phyloP scores from a whole-genome alignment of 768 basidiomycete genomes.

The Arthromyces matolae region DNA sequence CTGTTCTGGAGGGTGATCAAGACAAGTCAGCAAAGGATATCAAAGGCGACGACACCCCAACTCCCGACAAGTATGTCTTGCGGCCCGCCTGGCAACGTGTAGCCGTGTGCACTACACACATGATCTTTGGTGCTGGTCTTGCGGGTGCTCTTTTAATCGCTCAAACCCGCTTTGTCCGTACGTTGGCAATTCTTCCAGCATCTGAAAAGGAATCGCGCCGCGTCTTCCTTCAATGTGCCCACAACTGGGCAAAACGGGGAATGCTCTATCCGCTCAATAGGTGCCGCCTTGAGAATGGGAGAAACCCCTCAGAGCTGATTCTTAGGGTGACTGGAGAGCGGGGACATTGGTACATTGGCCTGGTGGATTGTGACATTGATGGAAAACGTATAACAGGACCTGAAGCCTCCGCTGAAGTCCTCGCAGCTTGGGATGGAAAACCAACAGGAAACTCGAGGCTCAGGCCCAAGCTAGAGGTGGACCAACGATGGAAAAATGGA shows the following conservation, averaged over 20 bases:
- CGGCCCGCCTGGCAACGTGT: slow-evolving; percentile 34
- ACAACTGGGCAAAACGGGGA: slow-evolving; percentile 26
- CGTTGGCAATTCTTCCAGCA: slow-evolving; percentile 24
- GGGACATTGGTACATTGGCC: slow-evolving; percentile 33
- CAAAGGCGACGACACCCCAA: slow-evolving; percentile 8
- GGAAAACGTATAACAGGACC: slow-evolving; percentile 17
- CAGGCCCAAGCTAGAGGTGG: slow-evolving; percentile 6
- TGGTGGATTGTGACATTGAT: slow-evolving; percentile 24
- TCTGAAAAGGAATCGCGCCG: slow-evolving; percentile 17
- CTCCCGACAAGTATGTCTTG: slow-evolving; percentile 19
- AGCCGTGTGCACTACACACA: slow-evolving; percentile 26
- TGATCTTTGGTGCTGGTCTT: slow-evolving; percentile 27
- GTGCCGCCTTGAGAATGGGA: slow-evolving; percentile 27
- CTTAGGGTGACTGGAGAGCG: slow-evolving; percentile 25
- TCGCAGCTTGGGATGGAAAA: slow-evolving; percentile 26
- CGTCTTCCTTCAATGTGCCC: slow-evolving; percentile 30
- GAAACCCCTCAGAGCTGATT: slow-evolving; percentile 30
- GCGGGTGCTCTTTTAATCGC: slow-evolving; percentile 28
- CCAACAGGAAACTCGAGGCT: slow-evolving; percentile 9
- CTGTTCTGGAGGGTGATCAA: slow-evolving; percentile 20
- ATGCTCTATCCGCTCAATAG: slow-evolving; percentile 21
- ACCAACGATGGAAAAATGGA: slow-evolving; percentile 27
- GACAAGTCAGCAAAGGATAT: slow-evolving; percentile 18
- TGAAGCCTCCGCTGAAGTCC: slow-evolving; percentile 25
- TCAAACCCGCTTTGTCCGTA: slow-evolving; percentile 30